Base-by-base conservation (phyloP, 1,284 basidiomycete species). In the Porodaedalea pini region DNA sequence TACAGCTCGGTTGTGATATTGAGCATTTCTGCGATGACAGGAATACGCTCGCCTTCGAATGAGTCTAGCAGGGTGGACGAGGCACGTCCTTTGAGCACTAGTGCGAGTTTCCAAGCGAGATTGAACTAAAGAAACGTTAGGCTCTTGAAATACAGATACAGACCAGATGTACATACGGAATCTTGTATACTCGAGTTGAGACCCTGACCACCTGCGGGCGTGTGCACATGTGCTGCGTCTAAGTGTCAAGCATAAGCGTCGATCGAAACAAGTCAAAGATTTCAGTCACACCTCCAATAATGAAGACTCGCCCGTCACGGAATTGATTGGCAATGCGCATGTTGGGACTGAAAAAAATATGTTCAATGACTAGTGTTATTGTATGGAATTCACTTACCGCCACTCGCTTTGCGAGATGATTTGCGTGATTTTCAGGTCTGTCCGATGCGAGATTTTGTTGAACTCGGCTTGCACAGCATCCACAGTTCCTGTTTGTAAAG, bases 221-320 rank as follows among this genome's bases (percentile, higher is more conserved):
- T 75, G 57, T 78, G 77, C 11, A 74, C 70, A 60, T 75, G 74
- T 2, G 68, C 74, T 17, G 74, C 67, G 63, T 75, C 78, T 79
- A 59, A 19, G 27, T 17, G 34, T 7, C n/a, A 31, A 31, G 21
- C 23, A 36, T 39, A 15, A 25, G 29, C 19, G 4, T 27, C 19
- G 21, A 19, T 43, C 13, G 17, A 19, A 21, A 13, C 32, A 15
- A 4, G 31, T 27, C 6, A 10, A 37, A 47, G 15, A 8, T n/a
- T n/a, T 25, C 15, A 39, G 7, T 19, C 60, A 74, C 74, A 74
- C 63, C n/a, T n/a, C 75, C 74, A 11, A 66, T 68, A 11, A 76
- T 56, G 57, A 75, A 73, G 2, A 68, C 68, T 5, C 71, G 62
- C 0, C 71, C 74, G 21, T 67, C 65, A 13, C 58, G 60, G 59